Conservation (phyloP, 768 basidiomycete genomes). For the Lentinula sp. region DNA sequence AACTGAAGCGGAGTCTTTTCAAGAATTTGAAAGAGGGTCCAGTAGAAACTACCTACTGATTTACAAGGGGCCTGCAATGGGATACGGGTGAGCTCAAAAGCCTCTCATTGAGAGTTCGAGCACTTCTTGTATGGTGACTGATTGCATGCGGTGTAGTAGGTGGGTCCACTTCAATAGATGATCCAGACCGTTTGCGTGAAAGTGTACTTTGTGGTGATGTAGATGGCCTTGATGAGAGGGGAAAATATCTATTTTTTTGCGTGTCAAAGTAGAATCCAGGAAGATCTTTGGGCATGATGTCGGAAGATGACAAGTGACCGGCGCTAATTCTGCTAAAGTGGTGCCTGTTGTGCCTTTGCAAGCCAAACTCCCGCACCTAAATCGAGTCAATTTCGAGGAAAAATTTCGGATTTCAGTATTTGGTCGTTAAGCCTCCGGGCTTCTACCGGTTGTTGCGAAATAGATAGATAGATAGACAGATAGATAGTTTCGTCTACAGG, state of each 20-base stretch:
- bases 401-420: too few relatives aligned
- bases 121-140: neutral
- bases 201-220: neutral
- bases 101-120: neutral
- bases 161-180: neutral
- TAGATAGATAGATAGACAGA: too few relatives aligned
- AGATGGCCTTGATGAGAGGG: constrained; percentile 35
- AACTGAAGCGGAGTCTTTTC: neutral
- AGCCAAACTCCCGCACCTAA: too few relatives aligned
- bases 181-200: too few relatives aligned
- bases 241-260: constrained; percentile 49
- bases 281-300: constrained; percentile 40
- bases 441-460: too few relatives aligned
- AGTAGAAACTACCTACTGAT: neutral
- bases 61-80: neutral
- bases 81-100: neutral
- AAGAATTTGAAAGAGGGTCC: neutral
- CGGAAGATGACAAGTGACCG: neutral
- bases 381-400: too few relatives aligned
- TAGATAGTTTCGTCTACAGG: too few relatives aligned
- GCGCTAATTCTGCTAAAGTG: neutral
- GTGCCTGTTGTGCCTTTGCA: too few relatives aligned
- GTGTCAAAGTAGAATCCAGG: constrained; percentile 57
- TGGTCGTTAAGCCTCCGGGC: too few relatives aligned
- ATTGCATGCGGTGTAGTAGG: neutral